Evolutionary conservation across 2,329 filamentous ascomycete genomes (phyloP), one percentile per base, ranked within the genome.

Genomic region (Fusarium caatingaense): DNA sequence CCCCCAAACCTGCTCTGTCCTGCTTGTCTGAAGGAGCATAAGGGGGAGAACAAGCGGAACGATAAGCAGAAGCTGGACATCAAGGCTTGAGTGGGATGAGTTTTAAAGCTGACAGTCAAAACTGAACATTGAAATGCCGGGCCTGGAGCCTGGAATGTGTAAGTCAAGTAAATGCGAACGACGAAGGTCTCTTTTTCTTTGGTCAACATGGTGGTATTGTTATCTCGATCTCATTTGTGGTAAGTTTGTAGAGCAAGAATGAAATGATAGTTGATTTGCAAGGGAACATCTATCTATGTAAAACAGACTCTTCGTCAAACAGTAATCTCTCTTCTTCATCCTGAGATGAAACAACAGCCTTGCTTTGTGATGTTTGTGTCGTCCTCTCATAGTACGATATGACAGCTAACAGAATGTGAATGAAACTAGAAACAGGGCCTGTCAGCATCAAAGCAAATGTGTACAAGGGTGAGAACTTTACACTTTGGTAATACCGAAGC

Each of bases 401-500:
- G 20, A 18, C 34, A 28, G 46, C 51, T 23, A 68, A n/a, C 6
- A 68, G 9, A 10, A 51, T 13, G n/a, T 64, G 60, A 16, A 68
- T 30, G 8, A 68, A 23, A 4, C 66, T 68, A n/a, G 5, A 42
- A 20, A 4, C 8, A 20, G 2, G 10, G 1, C 3, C 10, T 32
- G n/a, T 68, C 8, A 68, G 48, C 23, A 37, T n/a, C 6, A 18
- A 23, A 8, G 15, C 9, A 23, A 16, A 8, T 4, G 3, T 11
- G 6, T 7, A 20, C 11, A 13, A 13, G n/a, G 9, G 15, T 37
- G 7, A n/a, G n/a, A 15, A 15, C 54, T 50, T 56, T 56, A 68
- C 66, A 60, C 66, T 53, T 68, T 44, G 11, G 66, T 48, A 23
- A 65, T 28, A 6, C 66, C 64, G 27, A 68, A 68, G 32, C 66